Percentiles rank a stretch among this genome's conserved stretches.
Evolutionary conservation across 2,329 filamentous ascomycete genomes (phyloP).

Genomic region (Aureobasidium musti): DNA sequence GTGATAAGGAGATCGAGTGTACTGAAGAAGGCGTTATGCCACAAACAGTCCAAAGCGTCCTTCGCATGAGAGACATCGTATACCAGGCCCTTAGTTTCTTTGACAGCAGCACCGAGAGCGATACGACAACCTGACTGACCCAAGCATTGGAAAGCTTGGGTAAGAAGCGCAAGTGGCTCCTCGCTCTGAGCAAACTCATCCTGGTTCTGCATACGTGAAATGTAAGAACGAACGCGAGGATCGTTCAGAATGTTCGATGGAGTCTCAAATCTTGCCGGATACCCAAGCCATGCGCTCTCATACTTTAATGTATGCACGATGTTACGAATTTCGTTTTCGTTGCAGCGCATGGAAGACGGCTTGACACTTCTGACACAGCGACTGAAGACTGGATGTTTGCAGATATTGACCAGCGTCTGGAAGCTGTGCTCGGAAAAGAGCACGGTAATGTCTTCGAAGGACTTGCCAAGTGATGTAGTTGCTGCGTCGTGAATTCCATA

Average conservation of each 20-base stretch:
- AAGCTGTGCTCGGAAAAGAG: not conserved
- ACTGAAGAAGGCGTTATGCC: not conserved
- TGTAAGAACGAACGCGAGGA: not conserved
- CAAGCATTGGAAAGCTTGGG: not conserved
- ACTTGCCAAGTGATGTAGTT: not conserved
- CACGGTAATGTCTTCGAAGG: not conserved
- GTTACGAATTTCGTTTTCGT: not conserved
- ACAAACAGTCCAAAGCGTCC: not conserved
- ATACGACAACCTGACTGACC: not conserved
- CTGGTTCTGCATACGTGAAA: not conserved
- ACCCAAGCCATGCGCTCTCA: too few species aligned
- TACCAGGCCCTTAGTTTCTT: not conserved
- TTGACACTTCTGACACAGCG: not conserved
- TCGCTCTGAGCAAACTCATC: not conserved
- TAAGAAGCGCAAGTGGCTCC: not conserved
- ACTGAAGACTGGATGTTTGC: conserved; percentile 2
- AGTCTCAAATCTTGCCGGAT: not conserved
- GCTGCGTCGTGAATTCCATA: not conserved
- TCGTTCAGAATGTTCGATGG: not conserved
- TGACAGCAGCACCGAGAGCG: not conserved
- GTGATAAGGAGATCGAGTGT: not conserved
- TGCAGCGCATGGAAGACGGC: not conserved
- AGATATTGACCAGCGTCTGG: not conserved
- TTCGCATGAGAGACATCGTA: not conserved
- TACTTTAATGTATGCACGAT: not conserved